Conservation (phyloP, 1,284 basidiomycete genomes). For the Agroathelia rolfsii region DNA sequence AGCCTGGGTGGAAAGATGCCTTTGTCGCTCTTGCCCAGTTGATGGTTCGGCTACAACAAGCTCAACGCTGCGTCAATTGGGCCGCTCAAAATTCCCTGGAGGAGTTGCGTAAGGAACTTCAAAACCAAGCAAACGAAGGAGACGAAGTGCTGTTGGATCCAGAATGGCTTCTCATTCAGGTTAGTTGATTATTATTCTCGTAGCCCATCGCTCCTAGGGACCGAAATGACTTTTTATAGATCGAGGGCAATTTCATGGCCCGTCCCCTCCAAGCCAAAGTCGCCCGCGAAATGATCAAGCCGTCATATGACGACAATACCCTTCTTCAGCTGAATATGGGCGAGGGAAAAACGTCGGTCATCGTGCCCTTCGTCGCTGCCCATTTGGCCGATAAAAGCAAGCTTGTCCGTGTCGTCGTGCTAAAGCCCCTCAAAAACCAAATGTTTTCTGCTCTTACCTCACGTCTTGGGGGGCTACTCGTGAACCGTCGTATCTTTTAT, state of each 20-base stretch:
- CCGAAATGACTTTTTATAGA: constrained; percentile 17
- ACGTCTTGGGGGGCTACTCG: constrained; percentile 31
- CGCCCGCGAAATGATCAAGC: constrained; percentile 38
- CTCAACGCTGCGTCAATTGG: constrained; percentile 20
- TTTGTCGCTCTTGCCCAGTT: constrained; percentile 19
- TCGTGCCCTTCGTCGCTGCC: constrained; percentile 32
- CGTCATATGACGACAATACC: constrained; percentile 25
- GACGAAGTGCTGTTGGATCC: constrained; percentile 14
- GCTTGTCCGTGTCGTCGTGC: constrained; percentile 36
- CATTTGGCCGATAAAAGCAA: constrained; percentile 30
- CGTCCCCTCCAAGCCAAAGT: constrained; percentile 31
- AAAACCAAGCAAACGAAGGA: constrained; percentile 16
- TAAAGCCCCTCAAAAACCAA: constrained; percentile 31
- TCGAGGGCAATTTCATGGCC: constrained; percentile 32
- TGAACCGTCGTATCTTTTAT: constrained; percentile 36
- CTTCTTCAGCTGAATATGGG: constrained; percentile 49
- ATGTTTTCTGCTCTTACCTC: constrained; percentile 40
- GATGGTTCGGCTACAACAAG: constrained; percentile 24
- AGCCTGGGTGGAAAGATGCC: constrained; percentile 19
- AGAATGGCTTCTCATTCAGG: constrained; percentile 42
- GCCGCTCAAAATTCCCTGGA: constrained; percentile 11
- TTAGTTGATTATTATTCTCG: constrained; percentile 10
- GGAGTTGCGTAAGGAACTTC: constrained; percentile 27
- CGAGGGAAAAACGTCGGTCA: constrained; percentile 48
- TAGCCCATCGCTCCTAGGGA: constrained; percentile 1